Conservation (phyloP, 192 early-diverging fungal genomes). For the Mortierella claussenii region DNA sequence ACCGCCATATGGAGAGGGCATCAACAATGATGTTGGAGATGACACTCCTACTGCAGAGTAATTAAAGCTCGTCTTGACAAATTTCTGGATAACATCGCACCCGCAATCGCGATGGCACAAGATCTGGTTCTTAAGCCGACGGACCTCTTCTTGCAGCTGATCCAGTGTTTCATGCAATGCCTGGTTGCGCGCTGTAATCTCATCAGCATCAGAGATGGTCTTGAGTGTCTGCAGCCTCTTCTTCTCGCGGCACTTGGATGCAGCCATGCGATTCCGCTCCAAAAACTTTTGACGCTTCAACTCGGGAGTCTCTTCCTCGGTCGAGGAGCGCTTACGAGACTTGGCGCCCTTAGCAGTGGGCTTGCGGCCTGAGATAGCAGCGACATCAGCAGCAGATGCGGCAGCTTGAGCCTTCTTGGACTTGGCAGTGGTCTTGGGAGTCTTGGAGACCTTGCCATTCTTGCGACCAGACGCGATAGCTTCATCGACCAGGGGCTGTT, state of each 20-base stretch:
- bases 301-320: slow-evolving; percentile 30
- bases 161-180: slow-evolving; percentile 30
- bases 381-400: background rate
- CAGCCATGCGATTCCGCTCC: slow-evolving; percentile 55
- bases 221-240: slow-evolving; percentile 47
- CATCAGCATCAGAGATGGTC: slow-evolving; percentile 40
- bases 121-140: slow-evolving; percentile 42
- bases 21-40: background rate
- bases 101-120: slow-evolving; percentile 38
- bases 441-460: background rate
- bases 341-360: slow-evolving; percentile 3
- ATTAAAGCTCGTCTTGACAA: slow-evolving; percentile 28
- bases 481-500: background rate
- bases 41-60: background rate
- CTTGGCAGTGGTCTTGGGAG: slow-evolving; percentile 1
- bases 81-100: slow-evolving; percentile 48
- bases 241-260: slow-evolving; percentile 45
- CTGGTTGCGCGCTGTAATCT: slow-evolving; percentile 40
- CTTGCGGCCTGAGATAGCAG: slow-evolving; percentile 11
- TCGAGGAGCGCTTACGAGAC: slow-evolving; percentile 15
- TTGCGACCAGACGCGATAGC: background rate
- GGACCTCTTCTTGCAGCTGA: slow-evolving; percentile 35
- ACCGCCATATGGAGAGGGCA: background rate
- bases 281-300: slow-evolving; percentile 48
- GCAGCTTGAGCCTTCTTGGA: slow-evolving; percentile 5